Conservation (phyloP, 768 basidiomycete genomes). For the Phaeolepiota aurea region DNA sequence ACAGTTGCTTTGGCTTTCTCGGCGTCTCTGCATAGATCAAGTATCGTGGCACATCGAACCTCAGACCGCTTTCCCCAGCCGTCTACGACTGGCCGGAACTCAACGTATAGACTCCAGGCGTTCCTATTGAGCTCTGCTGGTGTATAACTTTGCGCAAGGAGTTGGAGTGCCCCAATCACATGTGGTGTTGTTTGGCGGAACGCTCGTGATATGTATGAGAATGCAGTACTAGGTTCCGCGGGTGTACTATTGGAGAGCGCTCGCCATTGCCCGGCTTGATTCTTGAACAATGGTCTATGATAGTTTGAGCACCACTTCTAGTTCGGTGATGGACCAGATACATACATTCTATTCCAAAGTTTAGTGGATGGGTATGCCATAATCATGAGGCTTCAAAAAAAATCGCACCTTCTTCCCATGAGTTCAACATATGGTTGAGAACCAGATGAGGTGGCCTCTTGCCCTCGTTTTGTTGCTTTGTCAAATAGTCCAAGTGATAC, state of each 20-base stretch:
- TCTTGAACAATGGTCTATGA: conserved; percentile 70
- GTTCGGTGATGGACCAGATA: not conserved
- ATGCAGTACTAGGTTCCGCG: conserved; percentile 65
- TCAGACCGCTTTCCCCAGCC: conserved; percentile 84
- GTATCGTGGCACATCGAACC: conserved; percentile 59
- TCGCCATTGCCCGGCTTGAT: conserved; percentile 66
- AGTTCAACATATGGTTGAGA: conserved; percentile 82
- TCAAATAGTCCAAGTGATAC: conserved; percentile 75
- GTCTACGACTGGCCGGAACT: conserved; percentile 76
- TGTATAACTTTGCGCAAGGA: conserved; percentile 55
- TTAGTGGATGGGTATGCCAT: conserved; percentile 4
- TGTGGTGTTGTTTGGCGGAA: conserved; percentile 75
- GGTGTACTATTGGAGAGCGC: conserved; percentile 70
- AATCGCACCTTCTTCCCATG: conserved; percentile 49
- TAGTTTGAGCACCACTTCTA: not conserved
- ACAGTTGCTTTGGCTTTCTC: not conserved
- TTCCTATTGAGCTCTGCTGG: conserved; percentile 50
- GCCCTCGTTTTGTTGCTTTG: conserved; percentile 39
- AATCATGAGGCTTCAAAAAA: not conserved
- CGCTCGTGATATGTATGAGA: conserved; percentile 73
- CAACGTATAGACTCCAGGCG: conserved; percentile 77
- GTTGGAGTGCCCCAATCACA: conserved; percentile 67
- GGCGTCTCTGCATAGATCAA: conserved; percentile 41
- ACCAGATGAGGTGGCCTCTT: conserved; percentile 45
- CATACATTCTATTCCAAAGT: conserved; percentile 31